Percentiles rank a stretch among this genome's conserved stretches.
Evolutionary conservation across 192 early-diverging fungal genomes (phyloP).

Genomic region (Lunasporangiospora selenospora): DNA sequence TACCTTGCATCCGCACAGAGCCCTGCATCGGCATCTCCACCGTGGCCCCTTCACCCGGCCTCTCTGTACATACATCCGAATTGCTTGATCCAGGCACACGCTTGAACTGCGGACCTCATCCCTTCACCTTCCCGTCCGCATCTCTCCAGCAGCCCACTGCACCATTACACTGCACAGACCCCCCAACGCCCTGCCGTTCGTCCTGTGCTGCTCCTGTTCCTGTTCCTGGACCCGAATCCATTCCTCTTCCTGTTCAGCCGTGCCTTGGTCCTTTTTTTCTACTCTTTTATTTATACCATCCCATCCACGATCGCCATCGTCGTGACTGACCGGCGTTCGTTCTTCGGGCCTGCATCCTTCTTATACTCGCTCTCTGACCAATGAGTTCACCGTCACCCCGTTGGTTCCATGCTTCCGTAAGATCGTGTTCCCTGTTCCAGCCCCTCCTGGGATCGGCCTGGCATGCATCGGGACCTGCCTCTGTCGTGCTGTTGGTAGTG

Average conservation of each 20-base stretch:
- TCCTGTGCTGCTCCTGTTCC: too few species aligned
- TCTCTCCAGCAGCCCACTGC: not conserved
- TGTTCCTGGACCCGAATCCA: too few species aligned
- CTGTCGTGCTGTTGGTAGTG: not conserved
- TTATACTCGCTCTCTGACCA: not conserved
- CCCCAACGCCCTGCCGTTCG: too few species aligned
- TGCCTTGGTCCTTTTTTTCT: not conserved
- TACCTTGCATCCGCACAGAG: not conserved
- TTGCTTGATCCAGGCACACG: too few species aligned
- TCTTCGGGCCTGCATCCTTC: not conserved
- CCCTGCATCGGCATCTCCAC: too few species aligned
- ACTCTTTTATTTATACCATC: too few species aligned
- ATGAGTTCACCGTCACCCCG: conserved; percentile 26
- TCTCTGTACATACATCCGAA: too few species aligned
- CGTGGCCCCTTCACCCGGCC: too few species aligned
- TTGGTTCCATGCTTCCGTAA: conserved; percentile 43
- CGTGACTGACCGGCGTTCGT: not conserved
- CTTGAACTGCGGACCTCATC: too few species aligned
- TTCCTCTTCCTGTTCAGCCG: not conserved
- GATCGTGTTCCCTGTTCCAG: not conserved
- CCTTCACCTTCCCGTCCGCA: too few species aligned
- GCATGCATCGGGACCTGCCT: not conserved
- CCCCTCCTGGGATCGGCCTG: not conserved
- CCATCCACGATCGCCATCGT: not conserved
- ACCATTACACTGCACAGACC: too few species aligned